Conservation (phyloP, 1,284 basidiomycete species). For the Microbotryum silenes-acaulis region DNA sequence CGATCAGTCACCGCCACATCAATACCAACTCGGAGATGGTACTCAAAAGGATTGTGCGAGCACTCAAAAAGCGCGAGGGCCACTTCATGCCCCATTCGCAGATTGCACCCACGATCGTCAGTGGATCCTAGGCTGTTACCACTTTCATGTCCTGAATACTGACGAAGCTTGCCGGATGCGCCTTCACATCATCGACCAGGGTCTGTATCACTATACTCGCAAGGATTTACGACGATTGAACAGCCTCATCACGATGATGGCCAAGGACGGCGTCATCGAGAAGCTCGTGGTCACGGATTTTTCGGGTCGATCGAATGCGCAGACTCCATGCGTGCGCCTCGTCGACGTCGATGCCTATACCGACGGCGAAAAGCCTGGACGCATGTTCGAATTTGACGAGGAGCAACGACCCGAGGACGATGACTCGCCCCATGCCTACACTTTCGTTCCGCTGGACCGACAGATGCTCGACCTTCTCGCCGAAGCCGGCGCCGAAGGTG, state of each 20-base stretch:
- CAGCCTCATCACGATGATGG: constrained; percentile 58
- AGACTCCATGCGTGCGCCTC: background rate
- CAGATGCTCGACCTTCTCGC: constrained; percentile 65
- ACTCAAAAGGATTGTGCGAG: constrained; percentile 25
- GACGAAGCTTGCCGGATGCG: background rate
- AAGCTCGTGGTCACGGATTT: constrained; percentile 45
- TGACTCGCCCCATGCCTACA: constrained; percentile 7
- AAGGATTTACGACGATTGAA: constrained; percentile 68
- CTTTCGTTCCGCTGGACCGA: constrained; percentile 56
- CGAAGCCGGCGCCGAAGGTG: constrained; percentile 55
- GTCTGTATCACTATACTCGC: constrained; percentile 44
- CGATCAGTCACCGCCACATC: constrained; percentile 27
- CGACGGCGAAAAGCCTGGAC: background rate
- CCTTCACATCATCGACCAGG: constrained; percentile 7
- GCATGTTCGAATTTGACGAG: background rate
- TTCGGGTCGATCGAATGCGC: background rate
- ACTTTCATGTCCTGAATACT: too few species aligned
- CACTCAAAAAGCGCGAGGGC: constrained; percentile 17
- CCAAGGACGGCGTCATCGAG: constrained; percentile 61
- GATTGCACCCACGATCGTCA: constrained; percentile 33
- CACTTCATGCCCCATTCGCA: constrained; percentile 31
- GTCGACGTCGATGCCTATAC: background rate
- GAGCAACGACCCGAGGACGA: constrained; percentile 13
- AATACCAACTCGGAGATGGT: constrained; percentile 30
- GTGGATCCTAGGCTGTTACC: background rate